These are phyloP conservation scores for cucumber (Cucumis sativus) DNA, from an alignment of 306 rosid species.

Conservation along the genomic window DNA sequence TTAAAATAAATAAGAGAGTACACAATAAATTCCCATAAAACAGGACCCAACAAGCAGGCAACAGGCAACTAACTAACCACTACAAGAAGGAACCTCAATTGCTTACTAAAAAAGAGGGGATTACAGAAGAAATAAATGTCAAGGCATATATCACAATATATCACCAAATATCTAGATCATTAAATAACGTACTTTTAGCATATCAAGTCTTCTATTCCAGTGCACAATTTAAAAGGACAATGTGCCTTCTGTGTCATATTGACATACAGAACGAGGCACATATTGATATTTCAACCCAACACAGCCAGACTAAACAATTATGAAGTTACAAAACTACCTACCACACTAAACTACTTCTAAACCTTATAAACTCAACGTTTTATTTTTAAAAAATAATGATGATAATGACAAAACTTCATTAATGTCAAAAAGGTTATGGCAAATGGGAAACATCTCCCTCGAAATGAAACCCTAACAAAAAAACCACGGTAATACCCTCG, in stretches of 20 bases:
- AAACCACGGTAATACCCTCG: not conserved
- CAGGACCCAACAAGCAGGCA: not conserved
- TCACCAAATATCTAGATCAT: not conserved
- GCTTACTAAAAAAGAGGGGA: not conserved
- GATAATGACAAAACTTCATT: not conserved
- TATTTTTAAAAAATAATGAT: not conserved
- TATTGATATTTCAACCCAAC: not conserved
- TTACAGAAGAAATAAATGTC: not conserved
- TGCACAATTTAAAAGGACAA: not conserved
- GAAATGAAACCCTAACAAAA: not conserved
- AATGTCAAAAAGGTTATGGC: not conserved
- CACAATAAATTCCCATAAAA: not conserved
- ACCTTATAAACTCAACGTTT: not conserved
- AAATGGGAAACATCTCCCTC: not conserved
- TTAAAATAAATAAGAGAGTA: not conserved
- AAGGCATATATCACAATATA: not conserved
- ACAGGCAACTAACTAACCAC: not conserved
- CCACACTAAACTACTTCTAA: not conserved
- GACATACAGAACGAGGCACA: not conserved
- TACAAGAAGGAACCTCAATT: slow-evolving; percentile 1
- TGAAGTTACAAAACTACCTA: not conserved
- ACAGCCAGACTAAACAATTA: not conserved
- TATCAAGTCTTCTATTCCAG: not conserved
- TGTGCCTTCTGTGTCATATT: not conserved
- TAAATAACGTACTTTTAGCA: not conserved